Evolutionary conservation across 73 alveolate species (phyloP).

Genomic region (Tetrahymena malaccensis): DNA sequence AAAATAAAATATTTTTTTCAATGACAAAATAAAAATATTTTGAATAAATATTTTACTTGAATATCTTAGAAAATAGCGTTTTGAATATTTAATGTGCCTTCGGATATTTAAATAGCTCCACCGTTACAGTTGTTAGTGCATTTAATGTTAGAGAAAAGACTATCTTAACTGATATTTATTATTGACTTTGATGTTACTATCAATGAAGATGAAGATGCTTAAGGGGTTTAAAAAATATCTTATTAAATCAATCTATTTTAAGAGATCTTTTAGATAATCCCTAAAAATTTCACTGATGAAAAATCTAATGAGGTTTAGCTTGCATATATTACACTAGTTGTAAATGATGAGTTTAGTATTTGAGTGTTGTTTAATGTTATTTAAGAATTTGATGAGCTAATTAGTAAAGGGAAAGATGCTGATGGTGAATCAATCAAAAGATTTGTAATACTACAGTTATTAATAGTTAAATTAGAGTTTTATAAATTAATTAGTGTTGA

Average conservation of each 20-base stretch:
- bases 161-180: neutral
- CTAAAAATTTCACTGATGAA: neutral
- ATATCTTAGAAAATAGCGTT: neutral
- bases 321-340: neutral
- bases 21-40: neutral
- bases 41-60: neutral
- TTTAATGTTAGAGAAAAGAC: neutral
- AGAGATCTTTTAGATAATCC: neutral
- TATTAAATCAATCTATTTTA: neutral
- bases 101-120: neutral
- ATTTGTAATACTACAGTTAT: neutral
- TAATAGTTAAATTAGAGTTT: neutral
- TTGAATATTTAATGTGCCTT: neutral
- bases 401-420: neutral
- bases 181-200: neutral
- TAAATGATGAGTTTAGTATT: neutral
- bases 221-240: neutral
- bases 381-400: neutral
- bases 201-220: neutral
- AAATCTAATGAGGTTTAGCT: neutral
- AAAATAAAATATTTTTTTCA: no score
- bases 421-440: neutral
- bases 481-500: neutral
- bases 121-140: neutral
- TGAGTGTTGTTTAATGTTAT: neutral